Percentiles rank a stretch among this genome's conserved stretches.
These are phyloP conservation scores for Apocynum venetum DNA, from an alignment of 257 asterid genomes.

Conservation along the genomic window DNA sequence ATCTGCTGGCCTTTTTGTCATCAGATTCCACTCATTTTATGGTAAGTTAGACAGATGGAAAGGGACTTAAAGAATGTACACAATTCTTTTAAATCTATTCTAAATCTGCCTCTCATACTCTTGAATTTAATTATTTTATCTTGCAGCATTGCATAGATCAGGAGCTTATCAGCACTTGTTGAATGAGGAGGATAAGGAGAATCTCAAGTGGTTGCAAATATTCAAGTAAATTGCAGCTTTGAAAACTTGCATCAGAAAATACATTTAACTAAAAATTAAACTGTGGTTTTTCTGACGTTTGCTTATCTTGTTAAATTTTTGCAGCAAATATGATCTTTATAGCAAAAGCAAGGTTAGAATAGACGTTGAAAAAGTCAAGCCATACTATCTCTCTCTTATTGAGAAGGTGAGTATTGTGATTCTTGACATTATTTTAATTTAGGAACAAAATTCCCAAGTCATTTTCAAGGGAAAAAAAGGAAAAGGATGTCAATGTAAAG, in stretches of 20 bases:
- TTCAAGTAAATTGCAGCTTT: conserved; percentile 42
- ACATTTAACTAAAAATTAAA: neutral
- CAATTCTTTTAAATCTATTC: neutral
- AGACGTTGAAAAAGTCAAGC: conserved; percentile 67
- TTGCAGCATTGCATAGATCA: conserved; percentile 63
- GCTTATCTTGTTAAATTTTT: neutral
- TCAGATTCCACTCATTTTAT: conserved; percentile 82
- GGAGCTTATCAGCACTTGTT: conserved; percentile 67
- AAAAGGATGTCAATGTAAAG: too few species aligned
- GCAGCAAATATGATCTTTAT: conserved; percentile 79
- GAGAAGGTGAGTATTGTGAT: conserved; percentile 39
- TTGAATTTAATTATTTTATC: neutral
- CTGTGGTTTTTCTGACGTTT: neutral
- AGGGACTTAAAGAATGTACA: neutral
- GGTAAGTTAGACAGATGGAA: conserved; percentile 22
- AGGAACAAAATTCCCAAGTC: neutral
- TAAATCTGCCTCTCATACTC: neutral
- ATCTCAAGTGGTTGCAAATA: conserved; percentile 62
- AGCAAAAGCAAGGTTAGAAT: conserved; percentile 73
- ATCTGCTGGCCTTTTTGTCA: conserved; percentile 70
- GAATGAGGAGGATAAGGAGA: conserved; percentile 66
- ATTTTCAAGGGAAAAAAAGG: too few species aligned
- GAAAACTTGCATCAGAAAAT: neutral
- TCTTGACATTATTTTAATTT: neutral
- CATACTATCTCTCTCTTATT: conserved; percentile 72